phyloP scores from a whole-genome alignment of 2,329 filamentous ascomycete genomes.

The Cercospora beticola region DNA sequence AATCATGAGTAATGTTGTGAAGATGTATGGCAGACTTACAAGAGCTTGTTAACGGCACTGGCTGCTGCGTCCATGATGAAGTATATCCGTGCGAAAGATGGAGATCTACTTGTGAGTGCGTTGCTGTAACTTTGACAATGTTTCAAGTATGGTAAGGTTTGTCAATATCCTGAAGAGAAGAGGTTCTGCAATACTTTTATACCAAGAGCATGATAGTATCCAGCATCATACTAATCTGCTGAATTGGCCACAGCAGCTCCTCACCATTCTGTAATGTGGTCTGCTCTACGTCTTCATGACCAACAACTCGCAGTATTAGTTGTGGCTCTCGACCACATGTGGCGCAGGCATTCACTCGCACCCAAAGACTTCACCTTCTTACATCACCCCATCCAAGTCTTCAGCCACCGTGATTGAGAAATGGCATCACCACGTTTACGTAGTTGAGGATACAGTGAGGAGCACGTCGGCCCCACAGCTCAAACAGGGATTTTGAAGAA shows the following conservation, averaged over 20 bases:
- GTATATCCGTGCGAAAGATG: too few species aligned
- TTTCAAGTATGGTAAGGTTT: too few species aligned
- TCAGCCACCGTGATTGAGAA: background rate
- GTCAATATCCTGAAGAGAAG: too few species aligned
- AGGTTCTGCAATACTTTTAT: background rate
- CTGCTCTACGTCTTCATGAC: background rate
- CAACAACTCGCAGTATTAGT: background rate
- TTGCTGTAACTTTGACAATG: background rate
- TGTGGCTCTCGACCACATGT: background rate
- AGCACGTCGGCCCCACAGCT: background rate
- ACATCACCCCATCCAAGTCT: background rate
- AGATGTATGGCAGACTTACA: background rate
- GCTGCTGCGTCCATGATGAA: slow-evolving; percentile 18
- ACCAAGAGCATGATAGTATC: background rate
- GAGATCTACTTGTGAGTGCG: too few species aligned
- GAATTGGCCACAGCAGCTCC: background rate
- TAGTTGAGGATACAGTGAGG: background rate
- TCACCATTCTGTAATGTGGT: background rate
- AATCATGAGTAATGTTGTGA: background rate
- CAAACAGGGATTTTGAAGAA: slow-evolving; percentile 1
- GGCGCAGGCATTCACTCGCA: background rate
- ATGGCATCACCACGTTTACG: background rate
- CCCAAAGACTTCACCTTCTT: background rate
- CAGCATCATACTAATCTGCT: background rate
- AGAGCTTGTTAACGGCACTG: slow-evolving; percentile 14